These are phyloP conservation scores for Amanita thiersii DNA, from an alignment of 768 basidiomycete genomes.

Conservation along the genomic window DNA sequence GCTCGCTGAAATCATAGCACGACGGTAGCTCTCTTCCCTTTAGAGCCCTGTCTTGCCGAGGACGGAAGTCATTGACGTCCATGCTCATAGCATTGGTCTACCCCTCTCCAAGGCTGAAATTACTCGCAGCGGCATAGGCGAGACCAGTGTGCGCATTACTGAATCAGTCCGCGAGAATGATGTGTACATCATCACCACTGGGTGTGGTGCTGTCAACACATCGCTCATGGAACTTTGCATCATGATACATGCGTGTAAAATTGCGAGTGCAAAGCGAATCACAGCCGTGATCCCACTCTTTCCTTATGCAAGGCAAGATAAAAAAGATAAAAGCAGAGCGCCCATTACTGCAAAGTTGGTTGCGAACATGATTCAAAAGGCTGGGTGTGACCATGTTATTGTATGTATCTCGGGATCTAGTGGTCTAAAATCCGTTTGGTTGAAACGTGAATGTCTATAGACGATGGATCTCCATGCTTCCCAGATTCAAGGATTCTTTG, in stretches of 20 bases:
- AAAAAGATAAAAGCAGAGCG: slow-evolving; percentile 98
- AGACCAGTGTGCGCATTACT: slow-evolving; percentile 84
- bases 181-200: slow-evolving; percentile 97
- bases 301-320: slow-evolving; percentile 96
- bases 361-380: slow-evolving; percentile 92
- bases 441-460: slow-evolving; percentile 28
- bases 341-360: slow-evolving; percentile 98
- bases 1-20: slow-evolving; percentile 87
- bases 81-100: slow-evolving; percentile 68
- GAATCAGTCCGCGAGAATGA: slow-evolving; percentile 98
- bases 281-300: slow-evolving; percentile 98
- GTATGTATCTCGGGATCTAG: slow-evolving; percentile 37
- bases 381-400: slow-evolving; percentile 95
- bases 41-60: slow-evolving; percentile 10
- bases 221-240: slow-evolving; percentile 97
- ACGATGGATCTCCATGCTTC: slow-evolving; percentile 99
- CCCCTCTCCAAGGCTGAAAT: slow-evolving; percentile 84
- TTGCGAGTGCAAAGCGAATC: slow-evolving; percentile 96
- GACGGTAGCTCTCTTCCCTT: slow-evolving; percentile 78
- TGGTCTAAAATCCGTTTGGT: not conserved
- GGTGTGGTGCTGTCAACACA: slow-evolving; percentile 81
- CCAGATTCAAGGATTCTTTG: slow-evolving; percentile 99
- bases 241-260: slow-evolving; percentile 99
- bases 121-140: slow-evolving; percentile 82
- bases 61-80: slow-evolving; percentile 14